These are phyloP conservation scores for Hirsutella minnesotensis DNA, from an alignment of 2,329 filamentous ascomycete species.

Conservation along the genomic window DNA sequence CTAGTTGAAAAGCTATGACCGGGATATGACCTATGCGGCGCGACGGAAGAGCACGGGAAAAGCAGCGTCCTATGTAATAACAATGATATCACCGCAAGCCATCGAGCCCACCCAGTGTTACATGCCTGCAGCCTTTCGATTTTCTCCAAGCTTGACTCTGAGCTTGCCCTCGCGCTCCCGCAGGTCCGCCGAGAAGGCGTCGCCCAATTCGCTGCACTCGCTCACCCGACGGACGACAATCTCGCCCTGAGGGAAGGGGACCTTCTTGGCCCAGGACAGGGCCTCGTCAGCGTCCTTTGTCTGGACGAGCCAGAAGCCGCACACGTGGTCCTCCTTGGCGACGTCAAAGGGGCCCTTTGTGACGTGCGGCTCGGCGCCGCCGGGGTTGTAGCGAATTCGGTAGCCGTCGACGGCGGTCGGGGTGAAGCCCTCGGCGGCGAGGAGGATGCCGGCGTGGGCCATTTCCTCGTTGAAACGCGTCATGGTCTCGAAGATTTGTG, in stretches of 20 bases:
- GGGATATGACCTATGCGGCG: no score
- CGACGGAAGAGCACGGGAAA: no score
- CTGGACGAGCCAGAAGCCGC: conserved; percentile 19
- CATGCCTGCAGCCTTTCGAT: no score
- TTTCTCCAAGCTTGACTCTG: no score
- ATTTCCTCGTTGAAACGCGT: conserved; percentile 15
- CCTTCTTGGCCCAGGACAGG: conserved; percentile 13
- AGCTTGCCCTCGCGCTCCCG: no score
- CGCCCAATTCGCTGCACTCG: no score
- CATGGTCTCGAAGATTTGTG: conserved; percentile 14
- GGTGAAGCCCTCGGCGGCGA: conserved; percentile 14
- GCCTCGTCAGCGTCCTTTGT: conserved; percentile 16
- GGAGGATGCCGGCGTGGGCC: conserved; percentile 13
- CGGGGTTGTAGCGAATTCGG: neutral
- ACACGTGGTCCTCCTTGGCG: conserved; percentile 12
- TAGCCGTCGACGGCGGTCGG: conserved; percentile 1
- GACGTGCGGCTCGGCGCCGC: conserved; percentile 8
- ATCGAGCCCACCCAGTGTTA: no score
- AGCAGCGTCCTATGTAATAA: no score
- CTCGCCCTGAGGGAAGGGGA: neutral
- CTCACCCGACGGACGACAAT: no score
- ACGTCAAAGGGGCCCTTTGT: conserved; percentile 15
- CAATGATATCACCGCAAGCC: no score
- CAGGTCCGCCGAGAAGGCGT: no score
- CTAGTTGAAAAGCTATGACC: no score